These are phyloP conservation scores for Penicillium sp. DNA, from an alignment of 2,329 filamentous ascomycete species.

Conservation along the genomic window DNA sequence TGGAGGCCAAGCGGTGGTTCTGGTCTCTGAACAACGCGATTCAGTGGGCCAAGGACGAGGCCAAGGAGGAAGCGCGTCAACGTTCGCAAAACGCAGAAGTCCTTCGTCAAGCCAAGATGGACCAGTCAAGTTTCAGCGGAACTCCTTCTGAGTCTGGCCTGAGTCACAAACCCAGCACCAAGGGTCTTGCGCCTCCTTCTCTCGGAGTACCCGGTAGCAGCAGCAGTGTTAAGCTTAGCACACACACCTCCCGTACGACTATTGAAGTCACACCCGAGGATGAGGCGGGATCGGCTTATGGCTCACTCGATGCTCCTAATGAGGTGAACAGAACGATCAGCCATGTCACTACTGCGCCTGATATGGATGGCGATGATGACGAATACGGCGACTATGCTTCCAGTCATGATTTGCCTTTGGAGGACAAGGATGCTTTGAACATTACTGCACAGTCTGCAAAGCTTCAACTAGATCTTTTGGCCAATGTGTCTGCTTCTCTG, in stretches of 20 bases:
- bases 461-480: slow-evolving; percentile 85
- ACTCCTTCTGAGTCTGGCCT: slow-evolving; percentile 39
- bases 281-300: slow-evolving; percentile 53
- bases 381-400: slow-evolving; percentile 80
- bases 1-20: slow-evolving; percentile 98
- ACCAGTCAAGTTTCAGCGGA: slow-evolving; percentile 59
- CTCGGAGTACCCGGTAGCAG: slow-evolving; percentile 37
- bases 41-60: slow-evolving; percentile 96
- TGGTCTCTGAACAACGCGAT: slow-evolving; percentile 99
- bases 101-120: slow-evolving; percentile 74
- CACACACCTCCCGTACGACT: slow-evolving; percentile 47
- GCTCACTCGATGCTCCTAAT: slow-evolving; percentile 54
- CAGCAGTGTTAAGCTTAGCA: slow-evolving; percentile 47
- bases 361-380: slow-evolving; percentile 66
- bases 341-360: slow-evolving; percentile 51
- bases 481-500: slow-evolving; percentile 79
- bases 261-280: slow-evolving; percentile 52
- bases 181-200: slow-evolving; percentile 36
- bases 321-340: slow-evolving; percentile 51
- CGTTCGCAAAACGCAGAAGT: slow-evolving; percentile 71
- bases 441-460: slow-evolving; percentile 95
- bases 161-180: slow-evolving; percentile 35
- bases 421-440: slow-evolving; percentile 89
- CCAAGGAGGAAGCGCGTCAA: slow-evolving; percentile 80
- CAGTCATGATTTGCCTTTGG: slow-evolving; percentile 68